phyloP scores from a whole-genome alignment of 1,284 basidiomycete genomes.

The Abortiporus biennis region DNA sequence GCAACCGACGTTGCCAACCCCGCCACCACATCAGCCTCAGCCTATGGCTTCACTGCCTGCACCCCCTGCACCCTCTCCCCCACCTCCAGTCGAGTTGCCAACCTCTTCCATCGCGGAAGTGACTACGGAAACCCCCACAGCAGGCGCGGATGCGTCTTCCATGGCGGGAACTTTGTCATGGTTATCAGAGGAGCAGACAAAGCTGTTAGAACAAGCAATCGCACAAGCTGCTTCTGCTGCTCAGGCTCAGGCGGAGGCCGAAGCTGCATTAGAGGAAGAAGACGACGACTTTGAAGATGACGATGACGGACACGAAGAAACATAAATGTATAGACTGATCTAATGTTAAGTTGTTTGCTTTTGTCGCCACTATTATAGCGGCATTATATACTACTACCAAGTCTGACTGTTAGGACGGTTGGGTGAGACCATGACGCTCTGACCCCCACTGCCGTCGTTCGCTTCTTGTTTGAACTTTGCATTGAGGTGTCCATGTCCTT shows the following conservation, averaged over 20 bases:
- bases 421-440: too few species aligned
- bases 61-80: background rate
- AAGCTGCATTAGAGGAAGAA: constrained; percentile 25
- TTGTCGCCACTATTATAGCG: too few species aligned
- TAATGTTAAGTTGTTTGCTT: too few species aligned
- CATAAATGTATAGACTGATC: too few species aligned
- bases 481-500: too few species aligned
- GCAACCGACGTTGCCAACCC: constrained; percentile 57
- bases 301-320: constrained; percentile 27
- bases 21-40: constrained; percentile 42
- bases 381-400: too few species aligned
- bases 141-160: constrained; percentile 5
- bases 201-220: constrained; percentile 60
- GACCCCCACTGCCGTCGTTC: too few species aligned
- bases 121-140: constrained; percentile 11
- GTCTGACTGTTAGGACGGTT: too few species aligned
- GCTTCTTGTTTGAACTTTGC: too few species aligned
- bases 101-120: constrained; percentile 10
- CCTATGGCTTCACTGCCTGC: constrained; percentile 6
- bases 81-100: background rate
- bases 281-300: constrained; percentile 14
- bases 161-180: constrained; percentile 38
- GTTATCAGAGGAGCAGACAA: constrained; percentile 63
- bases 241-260: constrained; percentile 68
- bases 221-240: constrained; percentile 64